Conservation (phyloP, 1,284 basidiomycete genomes). For the Sphagnurus paluster region DNA sequence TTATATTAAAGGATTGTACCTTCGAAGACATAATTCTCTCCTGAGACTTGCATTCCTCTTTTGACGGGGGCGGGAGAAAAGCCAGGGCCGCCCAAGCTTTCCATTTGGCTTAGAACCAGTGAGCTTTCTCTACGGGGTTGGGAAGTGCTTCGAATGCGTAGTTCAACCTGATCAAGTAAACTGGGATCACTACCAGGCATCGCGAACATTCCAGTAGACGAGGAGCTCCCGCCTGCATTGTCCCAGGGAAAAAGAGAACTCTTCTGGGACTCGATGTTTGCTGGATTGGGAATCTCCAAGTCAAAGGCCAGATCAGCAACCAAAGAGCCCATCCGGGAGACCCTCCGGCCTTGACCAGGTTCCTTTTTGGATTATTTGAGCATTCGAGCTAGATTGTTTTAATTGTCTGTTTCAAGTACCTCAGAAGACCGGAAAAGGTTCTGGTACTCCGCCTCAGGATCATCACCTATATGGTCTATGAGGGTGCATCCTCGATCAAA, state of each 20-base stretch:
- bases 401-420: constrained; percentile 34
- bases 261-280: constrained; percentile 53
- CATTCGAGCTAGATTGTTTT: neutral
- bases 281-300: constrained; percentile 35
- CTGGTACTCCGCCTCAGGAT: neutral
- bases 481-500: too few species aligned
- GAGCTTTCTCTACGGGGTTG: constrained; percentile 52
- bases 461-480: neutral
- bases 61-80: constrained; percentile 50
- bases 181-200: constrained; percentile 40
- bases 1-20: too few species aligned
- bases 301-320: constrained; percentile 48
- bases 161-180: constrained; percentile 50
- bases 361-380: constrained; percentile 45
- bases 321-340: constrained; percentile 53
- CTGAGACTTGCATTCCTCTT: constrained; percentile 41
- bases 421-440: constrained; percentile 57
- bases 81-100: constrained; percentile 38
- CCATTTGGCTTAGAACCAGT: constrained; percentile 43
- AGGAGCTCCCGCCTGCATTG: constrained; percentile 67
- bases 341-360: constrained; percentile 71
- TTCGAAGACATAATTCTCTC: constrained; percentile 66
- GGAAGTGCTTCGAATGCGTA: constrained; percentile 54
- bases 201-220: constrained; percentile 48
- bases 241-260: constrained; percentile 82